Base-by-base conservation (phyloP, 768 basidiomycete species). In the Clitopilus hobsonii region DNA sequence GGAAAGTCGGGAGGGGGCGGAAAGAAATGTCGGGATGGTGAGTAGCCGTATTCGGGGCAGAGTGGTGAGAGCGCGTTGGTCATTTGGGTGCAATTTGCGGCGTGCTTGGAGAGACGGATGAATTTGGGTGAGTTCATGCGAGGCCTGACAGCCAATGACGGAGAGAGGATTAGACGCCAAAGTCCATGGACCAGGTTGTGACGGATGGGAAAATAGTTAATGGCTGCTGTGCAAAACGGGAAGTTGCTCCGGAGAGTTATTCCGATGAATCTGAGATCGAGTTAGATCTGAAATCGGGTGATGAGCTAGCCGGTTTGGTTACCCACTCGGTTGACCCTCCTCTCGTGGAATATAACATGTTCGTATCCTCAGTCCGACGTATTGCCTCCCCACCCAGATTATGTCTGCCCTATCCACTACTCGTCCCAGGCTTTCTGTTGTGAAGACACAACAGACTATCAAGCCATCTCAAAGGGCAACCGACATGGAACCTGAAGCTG, bases 341-440 rank as follows among this genome's bases (percentile, higher is more conserved):
- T 10, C n/a, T 45, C 41, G 22, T 20, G 30, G 54, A 53, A 52
- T 58, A 61, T 63, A 67, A 63, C 61, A 61, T 49, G 30, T 38
- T 55, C 50, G 28, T 38, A 53, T 51, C 49, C 55, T 45, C 10
- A 10, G 22, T 45, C 41, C 41, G 41, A 41, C 57, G 32, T 53
- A 29, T 41, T 53, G 52, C 55, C 53, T 29, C 32, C 38, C 54
- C 52, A 49, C 48, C 54, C 45, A 53, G 38, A 26, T 38, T 55
- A 65, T 67, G 64, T 67, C 65, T 60, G 61, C 63, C 51, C 67
- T 67, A 54, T 50, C 68, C 52, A 52, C 56, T 10, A 54, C 62
- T 54, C 57, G 58, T 58, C 58, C 65, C 22, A 45, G 22, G 18
- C n/a, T 45, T 45, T 20, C 41, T 45, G 41, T 23, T 45, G 41